Evolutionary conservation across 805 yeast species (phyloP), one percentile per base, ranked within the genome.

Genomic region (Kodamaea lidongshanica): DNA sequence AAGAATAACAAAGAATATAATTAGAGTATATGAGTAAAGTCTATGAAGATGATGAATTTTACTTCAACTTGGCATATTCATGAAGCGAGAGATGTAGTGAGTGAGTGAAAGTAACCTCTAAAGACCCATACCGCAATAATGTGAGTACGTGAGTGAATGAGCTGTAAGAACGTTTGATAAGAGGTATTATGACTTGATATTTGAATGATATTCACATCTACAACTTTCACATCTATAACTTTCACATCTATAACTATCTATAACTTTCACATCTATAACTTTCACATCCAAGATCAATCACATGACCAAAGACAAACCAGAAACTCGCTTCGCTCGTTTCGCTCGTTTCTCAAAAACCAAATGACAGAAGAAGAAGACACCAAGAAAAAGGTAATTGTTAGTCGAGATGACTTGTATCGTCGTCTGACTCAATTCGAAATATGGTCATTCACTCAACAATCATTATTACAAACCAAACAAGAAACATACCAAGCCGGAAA

Each of bases 331-430:
- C n/a, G n/a, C n/a, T n/a, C n/a, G n/a, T n/a, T n/a, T n/a, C n/a
- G n/a, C n/a, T n/a, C n/a, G n/a, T n/a, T n/a, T 12, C 21, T 11
- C 25, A 27, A 17, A 15, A 9, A 14, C 16, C n/a, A n/a, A 13
- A 30, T 30, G 33, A 30, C 22, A 6, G 19, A 22, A 18, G 13
- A 16, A 12, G 26, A 9, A 8, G 17, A 14, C 17, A 13, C 7
- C 6, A 24, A 19, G 16, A 30, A 31, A 10, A 33, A 23, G 14
- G 25, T 23, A 9, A 16, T n/a, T 9, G 38, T 82, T 6, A 62
- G 86, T 1, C 82, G 76, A 45, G 96, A 92, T 53, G 98, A 92
- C 40, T 61, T 92, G 22, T 89, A 85, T 55, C 71, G 97, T 25
- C 70, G 87, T 18, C 83, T 95, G 4, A 71, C 92, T 1, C 98